phyloP scores from a whole-genome alignment of 768 basidiomycete species.

The Phlebiopsis gigantea region DNA sequence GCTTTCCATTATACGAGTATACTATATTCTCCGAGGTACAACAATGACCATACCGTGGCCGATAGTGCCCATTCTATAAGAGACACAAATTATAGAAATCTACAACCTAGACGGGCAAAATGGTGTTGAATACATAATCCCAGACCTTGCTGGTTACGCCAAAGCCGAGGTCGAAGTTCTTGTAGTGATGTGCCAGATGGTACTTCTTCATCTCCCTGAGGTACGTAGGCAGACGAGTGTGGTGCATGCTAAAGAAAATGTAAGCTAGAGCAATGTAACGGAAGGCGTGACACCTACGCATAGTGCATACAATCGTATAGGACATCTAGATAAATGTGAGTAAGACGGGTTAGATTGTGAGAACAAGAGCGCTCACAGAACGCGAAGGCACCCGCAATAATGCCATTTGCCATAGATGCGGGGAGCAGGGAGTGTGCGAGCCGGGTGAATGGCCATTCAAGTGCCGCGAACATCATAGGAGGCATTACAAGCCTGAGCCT shows the following conservation, averaged over 20 bases:
- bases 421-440: slow-evolving; percentile 85
- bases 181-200: slow-evolving; percentile 96
- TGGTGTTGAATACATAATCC: slow-evolving; percentile 89
- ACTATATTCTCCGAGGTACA: slow-evolving; percentile 1
- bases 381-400: slow-evolving; percentile 73
- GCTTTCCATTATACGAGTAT: slow-evolving; percentile 1
- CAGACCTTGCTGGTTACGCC: slow-evolving; percentile 97
- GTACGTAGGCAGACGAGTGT: slow-evolving; percentile 81
- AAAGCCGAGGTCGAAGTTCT: slow-evolving; percentile 96
- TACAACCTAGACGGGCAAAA: slow-evolving; percentile 49
- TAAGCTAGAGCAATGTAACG: slow-evolving; percentile 7
- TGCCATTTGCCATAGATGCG: slow-evolving; percentile 78
- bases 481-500: slow-evolving; percentile 97
- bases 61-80: not conserved
- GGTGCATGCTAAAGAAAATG: slow-evolving; percentile 56
- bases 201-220: slow-evolving; percentile 94
- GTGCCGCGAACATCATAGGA: slow-evolving; percentile 68
- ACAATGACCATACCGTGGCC: not conserved
- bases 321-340: slow-evolving; percentile 45
- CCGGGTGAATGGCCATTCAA: slow-evolving; percentile 83
- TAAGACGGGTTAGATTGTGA: not conserved
- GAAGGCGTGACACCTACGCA: slow-evolving; percentile 46
- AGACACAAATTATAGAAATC: not conserved
- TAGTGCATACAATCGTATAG: slow-evolving; percentile 92
- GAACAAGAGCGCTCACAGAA: slow-evolving; percentile 50